Evolutionary conservation across 345 rosid genomes (phyloP), one percentile per base, ranked within the genome.

Genomic region (Draba incana): DNA sequence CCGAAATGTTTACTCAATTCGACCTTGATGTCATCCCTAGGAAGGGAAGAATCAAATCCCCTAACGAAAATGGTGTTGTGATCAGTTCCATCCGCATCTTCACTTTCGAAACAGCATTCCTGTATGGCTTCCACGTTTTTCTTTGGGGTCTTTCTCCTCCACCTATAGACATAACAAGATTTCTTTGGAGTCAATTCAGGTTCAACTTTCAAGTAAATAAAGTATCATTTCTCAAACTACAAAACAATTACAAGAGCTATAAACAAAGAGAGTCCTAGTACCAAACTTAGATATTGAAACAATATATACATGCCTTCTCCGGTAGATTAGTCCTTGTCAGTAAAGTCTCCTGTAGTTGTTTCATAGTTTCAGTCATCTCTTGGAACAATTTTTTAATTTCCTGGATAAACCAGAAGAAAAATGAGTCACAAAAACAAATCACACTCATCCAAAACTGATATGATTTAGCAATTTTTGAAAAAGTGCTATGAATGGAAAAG

Each of bases 31-130:
- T 84, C 78, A 27, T 90, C 88, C 71, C 76, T 83, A 3, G 78
- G 80, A 30, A 48, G 54, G 16, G 81, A 74, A 13, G 33, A 60
- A 64, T 90, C 84, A 61, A 90, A 82, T 20, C 95, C 95, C 59
- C 42, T 76, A 2, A 90, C 81, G 62, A 64, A 88, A 12, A 84
- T 30, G 10, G 82, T 83, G 30, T 62, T 63, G 9, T 39, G 2
- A 55, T 77, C 78, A 30, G 76, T 72, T 48, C 56, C 42, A 3
- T 75, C 88, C 10, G 84, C 78, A 67, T 61, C n/a, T 3, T 11
- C 76, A 52, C 15, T 4, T 12, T 12, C 37, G 8, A 24, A 43
- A 43, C 12, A 24, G 8, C 35, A 61, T 14, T 6, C 10, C 9
- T 8, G 23, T 11, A 9, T 7, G 1, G 13, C 10, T 38, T 60